phyloP scores from a whole-genome alignment of 164 flowering plant species.

The Stephania japonica region DNA sequence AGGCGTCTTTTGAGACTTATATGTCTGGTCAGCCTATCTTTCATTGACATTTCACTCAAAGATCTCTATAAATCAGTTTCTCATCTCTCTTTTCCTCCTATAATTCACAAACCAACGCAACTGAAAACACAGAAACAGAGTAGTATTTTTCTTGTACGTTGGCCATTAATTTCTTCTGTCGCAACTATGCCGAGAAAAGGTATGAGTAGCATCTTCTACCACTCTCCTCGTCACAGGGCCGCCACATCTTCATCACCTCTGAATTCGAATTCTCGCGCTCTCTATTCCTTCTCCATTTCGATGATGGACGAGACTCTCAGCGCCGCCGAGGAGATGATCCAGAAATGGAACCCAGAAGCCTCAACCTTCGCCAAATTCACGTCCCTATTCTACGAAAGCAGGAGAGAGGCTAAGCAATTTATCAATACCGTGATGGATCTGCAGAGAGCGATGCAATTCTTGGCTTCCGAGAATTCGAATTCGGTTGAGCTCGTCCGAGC shows the following conservation, averaged over 20 bases:
- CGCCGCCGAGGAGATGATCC: constrained; percentile 26
- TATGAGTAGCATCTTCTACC: constrained; percentile 16
- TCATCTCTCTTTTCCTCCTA: neutral
- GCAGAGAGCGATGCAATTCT: constrained; percentile 49
- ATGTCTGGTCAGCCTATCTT: neutral
- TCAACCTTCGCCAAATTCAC: constrained; percentile 17
- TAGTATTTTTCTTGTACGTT: neutral
- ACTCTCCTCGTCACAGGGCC: neutral
- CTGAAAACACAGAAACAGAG: neutral
- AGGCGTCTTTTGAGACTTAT: neutral
- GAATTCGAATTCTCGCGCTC: constrained; percentile 9
- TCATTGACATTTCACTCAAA: neutral
- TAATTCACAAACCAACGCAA: neutral
- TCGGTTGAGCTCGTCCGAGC: constrained; percentile 38
- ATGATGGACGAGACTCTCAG: constrained; percentile 42
- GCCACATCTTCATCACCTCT: neutral
- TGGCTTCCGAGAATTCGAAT: constrained; percentile 19
- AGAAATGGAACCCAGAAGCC: constrained; percentile 31
- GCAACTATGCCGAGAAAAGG: constrained; percentile 19
- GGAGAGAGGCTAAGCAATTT: constrained; percentile 38
- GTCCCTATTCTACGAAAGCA: constrained; percentile 32
- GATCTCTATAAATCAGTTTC: neutral
- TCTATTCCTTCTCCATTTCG: constrained; percentile 34
- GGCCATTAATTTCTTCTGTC: neutral
- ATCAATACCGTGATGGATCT: constrained; percentile 34